These are phyloP conservation scores for Sphagnum magellanicum DNA, from an alignment of 228 moss, liverwort and hornwort genomes.

Conservation along the genomic window DNA sequence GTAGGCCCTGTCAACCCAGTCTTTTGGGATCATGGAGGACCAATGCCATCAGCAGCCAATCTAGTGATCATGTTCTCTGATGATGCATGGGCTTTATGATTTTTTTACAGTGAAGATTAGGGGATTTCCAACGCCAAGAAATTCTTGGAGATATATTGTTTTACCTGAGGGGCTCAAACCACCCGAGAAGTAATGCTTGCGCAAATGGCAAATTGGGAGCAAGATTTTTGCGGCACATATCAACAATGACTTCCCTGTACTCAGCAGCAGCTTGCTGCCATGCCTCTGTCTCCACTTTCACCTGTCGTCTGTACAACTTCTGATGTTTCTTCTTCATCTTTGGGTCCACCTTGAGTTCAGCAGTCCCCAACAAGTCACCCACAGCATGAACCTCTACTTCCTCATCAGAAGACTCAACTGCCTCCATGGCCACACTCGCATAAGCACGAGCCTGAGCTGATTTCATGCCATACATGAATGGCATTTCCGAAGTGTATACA, in stretches of 20 bases:
- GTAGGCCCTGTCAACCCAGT: too few relatives aligned
- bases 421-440: constrained; percentile 12
- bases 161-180: constrained; percentile 79
- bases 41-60: too few relatives aligned
- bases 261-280: constrained; percentile 65
- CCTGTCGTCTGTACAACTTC: constrained; percentile 47
- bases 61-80: too few relatives aligned
- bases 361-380: constrained; percentile 1
- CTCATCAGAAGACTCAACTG: constrained; percentile 14
- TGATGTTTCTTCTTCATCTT: constrained; percentile 12
- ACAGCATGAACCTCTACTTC: constrained; percentile 15
- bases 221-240: constrained; percentile 90
- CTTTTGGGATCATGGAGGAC: too few relatives aligned
- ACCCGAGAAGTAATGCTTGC: constrained; percentile 68
- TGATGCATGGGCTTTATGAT: too few relatives aligned
- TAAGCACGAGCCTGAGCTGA: constrained; percentile 7
- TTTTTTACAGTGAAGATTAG: too few relatives aligned
- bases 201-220: constrained; percentile 83
- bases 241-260: constrained; percentile 62
- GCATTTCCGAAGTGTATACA: too few relatives aligned
- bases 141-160: neutral
- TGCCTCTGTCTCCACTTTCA: constrained; percentile 56
- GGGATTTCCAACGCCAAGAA: neutral
- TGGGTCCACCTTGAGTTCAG: constrained; percentile 9
- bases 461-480: neutral